Evolutionary conservation across 768 basidiomycete genomes (phyloP).

Genomic region (Suillus spraguei): DNA sequence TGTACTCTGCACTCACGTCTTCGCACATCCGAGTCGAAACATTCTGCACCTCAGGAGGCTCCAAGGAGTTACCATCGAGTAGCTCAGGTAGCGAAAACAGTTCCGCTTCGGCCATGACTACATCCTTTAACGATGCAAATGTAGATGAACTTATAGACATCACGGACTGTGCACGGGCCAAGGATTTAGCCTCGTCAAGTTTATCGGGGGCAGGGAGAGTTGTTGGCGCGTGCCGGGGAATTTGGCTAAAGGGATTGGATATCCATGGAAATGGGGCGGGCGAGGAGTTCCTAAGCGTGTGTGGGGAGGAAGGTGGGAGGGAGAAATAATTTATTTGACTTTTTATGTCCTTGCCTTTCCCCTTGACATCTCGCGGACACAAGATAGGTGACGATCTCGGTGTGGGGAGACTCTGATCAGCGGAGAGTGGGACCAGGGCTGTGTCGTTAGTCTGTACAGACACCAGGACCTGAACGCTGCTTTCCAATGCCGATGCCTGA

Average conservation of each 20-base stretch:
- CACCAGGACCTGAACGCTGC: background rate
- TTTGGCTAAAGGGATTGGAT: no score
- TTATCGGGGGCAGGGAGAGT: no score
- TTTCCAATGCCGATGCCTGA: background rate
- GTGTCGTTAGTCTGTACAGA: background rate
- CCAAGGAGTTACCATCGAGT: background rate
- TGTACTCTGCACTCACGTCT: background rate
- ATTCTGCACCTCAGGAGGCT: background rate
- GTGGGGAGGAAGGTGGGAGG: background rate
- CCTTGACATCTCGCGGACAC: background rate
- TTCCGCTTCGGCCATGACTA: background rate
- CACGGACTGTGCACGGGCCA: background rate
- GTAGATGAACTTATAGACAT: constrained; percentile 13
- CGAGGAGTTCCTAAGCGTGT: background rate
- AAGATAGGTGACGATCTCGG: constrained; percentile 28
- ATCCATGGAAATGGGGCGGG: background rate
- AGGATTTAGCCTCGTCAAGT: background rate
- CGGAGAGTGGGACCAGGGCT: background rate
- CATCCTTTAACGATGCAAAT: constrained; percentile 13
- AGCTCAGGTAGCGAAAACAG: background rate
- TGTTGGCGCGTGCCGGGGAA: background rate
- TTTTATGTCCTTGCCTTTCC: constrained; percentile 13
- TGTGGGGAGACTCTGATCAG: constrained; percentile 20
- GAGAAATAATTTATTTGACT: background rate
- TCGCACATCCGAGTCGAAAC: background rate